These are phyloP conservation scores for Stephanodiscus minutulus DNA, from an alignment of 108 stramenopile genomes.

Conservation along the genomic window DNA sequence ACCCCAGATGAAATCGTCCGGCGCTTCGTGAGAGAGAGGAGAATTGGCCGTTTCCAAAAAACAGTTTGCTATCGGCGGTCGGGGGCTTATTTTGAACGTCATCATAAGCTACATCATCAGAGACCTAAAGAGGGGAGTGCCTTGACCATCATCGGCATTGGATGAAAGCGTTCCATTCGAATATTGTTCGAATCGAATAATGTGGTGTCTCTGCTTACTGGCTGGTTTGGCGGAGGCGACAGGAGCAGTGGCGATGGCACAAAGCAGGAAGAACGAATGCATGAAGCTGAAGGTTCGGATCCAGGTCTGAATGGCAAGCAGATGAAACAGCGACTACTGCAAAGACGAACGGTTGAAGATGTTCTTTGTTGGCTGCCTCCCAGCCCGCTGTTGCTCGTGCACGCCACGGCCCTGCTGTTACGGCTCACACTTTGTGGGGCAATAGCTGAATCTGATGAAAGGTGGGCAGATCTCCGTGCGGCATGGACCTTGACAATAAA, in stretches of 20 bases:
- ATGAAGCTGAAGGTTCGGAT: not conserved
- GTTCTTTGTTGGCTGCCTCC: constrained; percentile 85
- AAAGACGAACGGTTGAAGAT: constrained; percentile 63
- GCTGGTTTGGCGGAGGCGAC: constrained; percentile 36
- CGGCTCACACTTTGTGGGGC: constrained; percentile 78
- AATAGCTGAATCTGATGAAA: constrained; percentile 54
- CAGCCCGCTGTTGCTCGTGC: constrained; percentile 64
- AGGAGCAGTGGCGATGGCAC: constrained; percentile 7
- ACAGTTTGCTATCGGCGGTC: no score
- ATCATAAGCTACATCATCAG: no score
- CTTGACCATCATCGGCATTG: no score
- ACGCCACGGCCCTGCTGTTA: constrained; percentile 74
- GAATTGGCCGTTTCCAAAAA: constrained; percentile 2
- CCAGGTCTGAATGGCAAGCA: not conserved
- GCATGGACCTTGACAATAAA: constrained; percentile 62
- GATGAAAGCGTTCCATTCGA: no score
- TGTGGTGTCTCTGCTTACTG: no score
- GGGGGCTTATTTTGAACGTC: no score
- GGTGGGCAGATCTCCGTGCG: constrained; percentile 70
- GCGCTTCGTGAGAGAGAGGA: constrained; percentile 35
- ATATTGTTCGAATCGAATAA: no score
- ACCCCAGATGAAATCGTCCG: constrained; percentile 15
- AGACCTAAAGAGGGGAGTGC: no score
- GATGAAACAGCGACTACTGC: constrained; percentile 23
- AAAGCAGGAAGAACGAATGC: no score